Evolutionary conservation across 2,329 filamentous ascomycete genomes (phyloP).

Genomic region (Ceratocystis cacaofunesta): DNA sequence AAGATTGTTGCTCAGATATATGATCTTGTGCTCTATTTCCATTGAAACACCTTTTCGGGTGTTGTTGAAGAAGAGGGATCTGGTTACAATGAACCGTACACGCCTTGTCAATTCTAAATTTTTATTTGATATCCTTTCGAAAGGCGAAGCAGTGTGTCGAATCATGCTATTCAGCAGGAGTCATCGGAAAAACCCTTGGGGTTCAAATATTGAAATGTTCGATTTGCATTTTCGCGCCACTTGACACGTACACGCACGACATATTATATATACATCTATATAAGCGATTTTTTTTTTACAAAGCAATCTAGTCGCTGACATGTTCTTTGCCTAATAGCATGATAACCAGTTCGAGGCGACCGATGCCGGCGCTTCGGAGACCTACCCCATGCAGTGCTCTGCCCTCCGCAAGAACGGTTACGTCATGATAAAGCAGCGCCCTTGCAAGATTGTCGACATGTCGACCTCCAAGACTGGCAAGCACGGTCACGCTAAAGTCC

Average conservation of each 20-base stretch:
- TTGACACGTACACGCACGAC: no score
- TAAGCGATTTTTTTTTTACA: not conserved
- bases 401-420: constrained; percentile 98
- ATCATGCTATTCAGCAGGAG: not conserved
- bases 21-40: not conserved
- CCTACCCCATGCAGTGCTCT: constrained; percentile 98
- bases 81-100: not conserved
- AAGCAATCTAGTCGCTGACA: constrained; percentile 7
- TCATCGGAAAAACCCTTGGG: no score
- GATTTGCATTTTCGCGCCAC: no score
- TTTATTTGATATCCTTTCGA: not conserved
- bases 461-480: constrained; percentile 99
- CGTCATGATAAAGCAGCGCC: constrained; percentile 96
- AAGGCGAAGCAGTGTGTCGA: not conserved
- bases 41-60: not conserved
- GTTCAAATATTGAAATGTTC: no score
- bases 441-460: constrained; percentile 99
- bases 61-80: not conserved
- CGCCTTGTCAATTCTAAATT: not conserved
- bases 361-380: constrained; percentile 90
- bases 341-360: constrained; percentile 71
- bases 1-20: not conserved
- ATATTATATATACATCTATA: no score
- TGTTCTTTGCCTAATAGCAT: constrained; percentile 33
- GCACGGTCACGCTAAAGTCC: constrained; percentile 99